A percentile compares a stretch with the other conserved stretches of the same genome.
Evolutionary conservation across 805 yeast genomes (phyloP).

Genomic region (Pichia membranifaciens): DNA sequence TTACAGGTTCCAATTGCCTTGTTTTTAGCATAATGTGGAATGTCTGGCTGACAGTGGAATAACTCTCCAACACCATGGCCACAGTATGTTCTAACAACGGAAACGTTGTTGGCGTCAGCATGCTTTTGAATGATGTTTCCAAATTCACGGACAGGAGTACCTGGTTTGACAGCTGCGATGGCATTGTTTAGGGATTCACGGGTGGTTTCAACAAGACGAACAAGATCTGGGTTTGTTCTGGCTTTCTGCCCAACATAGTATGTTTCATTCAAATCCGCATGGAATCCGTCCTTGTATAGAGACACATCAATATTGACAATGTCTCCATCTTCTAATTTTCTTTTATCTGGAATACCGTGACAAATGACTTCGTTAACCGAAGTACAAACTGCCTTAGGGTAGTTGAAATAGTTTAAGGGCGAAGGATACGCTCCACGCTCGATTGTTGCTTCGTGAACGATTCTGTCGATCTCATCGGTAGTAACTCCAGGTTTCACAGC

Average conservation of each 20-base stretch:
- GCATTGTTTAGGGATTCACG: constrained; percentile 84
- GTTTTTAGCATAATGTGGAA: constrained; percentile 92
- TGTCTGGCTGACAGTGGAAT: constrained; percentile 89
- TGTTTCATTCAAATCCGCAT: constrained; percentile 93
- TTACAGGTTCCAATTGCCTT: constrained; percentile 91
- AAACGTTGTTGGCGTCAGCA: constrained; percentile 70
- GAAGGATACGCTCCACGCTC: constrained; percentile 91
- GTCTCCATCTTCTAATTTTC: constrained; percentile 86
- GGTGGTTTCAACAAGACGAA: constrained; percentile 85
- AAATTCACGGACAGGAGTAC: constrained; percentile 75
- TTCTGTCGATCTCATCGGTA: constrained; percentile 83
- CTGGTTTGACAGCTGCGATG: constrained; percentile 83
- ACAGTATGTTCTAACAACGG: constrained; percentile 84
- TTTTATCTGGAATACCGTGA: constrained; percentile 94
- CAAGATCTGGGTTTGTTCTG: constrained; percentile 68
- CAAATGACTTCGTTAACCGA: constrained; percentile 94
- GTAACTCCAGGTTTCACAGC: constrained; percentile 83
- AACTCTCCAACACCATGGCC: constrained; percentile 89
- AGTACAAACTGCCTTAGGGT: constrained; percentile 88
- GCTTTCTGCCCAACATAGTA: constrained; percentile 93
- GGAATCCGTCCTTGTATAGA: constrained; percentile 79
- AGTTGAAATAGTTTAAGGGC: constrained; percentile 89
- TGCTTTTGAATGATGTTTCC: constrained; percentile 87
- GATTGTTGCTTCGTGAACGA: constrained; percentile 83
- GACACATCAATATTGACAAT: constrained; percentile 88